A percentile compares a stretch with the other conserved stretches of the same genome.
These are phyloP conservation scores for Penicillium sp. DNA, from an alignment of 2,329 filamentous ascomycete genomes.

Conservation along the genomic window DNA sequence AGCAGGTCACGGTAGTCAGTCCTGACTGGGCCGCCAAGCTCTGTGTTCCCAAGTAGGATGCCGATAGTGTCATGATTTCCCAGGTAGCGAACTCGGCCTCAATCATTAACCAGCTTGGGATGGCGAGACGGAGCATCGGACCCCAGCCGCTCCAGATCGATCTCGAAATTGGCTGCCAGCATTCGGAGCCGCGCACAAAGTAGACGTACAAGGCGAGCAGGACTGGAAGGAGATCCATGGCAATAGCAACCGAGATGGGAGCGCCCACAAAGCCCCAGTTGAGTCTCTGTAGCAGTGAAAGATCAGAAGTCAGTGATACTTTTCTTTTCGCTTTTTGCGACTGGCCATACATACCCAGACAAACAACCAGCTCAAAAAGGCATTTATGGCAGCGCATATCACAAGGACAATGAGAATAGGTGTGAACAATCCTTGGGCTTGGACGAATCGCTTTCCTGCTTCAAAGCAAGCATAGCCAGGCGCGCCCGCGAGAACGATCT, in stretches of 20 bases:
- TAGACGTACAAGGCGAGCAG: slow-evolving; percentile 74
- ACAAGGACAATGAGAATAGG: slow-evolving; percentile 82
- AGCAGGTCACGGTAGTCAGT: slow-evolving; percentile 73
- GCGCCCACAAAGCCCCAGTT: slow-evolving; percentile 78
- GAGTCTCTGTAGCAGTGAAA: slow-evolving; percentile 45
- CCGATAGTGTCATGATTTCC: slow-evolving; percentile 83
- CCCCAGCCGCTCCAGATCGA: slow-evolving; percentile 75
- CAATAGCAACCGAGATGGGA: slow-evolving; percentile 75
- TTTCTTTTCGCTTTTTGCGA: neutral
- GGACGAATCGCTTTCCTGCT: slow-evolving; percentile 80
- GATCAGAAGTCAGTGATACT: neutral
- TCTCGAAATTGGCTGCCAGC: slow-evolving; percentile 77
- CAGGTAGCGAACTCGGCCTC: slow-evolving; percentile 93
- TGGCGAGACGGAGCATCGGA: slow-evolving; percentile 82
- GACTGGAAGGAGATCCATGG: slow-evolving; percentile 73
- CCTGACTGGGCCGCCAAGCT: slow-evolving; percentile 88
- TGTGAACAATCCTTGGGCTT: slow-evolving; percentile 82
- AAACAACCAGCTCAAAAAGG: slow-evolving; percentile 77
- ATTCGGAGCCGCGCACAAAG: slow-evolving; percentile 72
- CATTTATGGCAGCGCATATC: slow-evolving; percentile 82
- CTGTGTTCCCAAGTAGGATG: slow-evolving; percentile 77
- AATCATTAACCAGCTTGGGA: slow-evolving; percentile 92
- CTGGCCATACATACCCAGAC: slow-evolving; percentile 64
- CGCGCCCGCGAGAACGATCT: slow-evolving; percentile 69
- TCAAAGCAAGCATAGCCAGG: slow-evolving; percentile 80